These are phyloP conservation scores for Tubosaeta brunneosetosa DNA, from an alignment of 768 basidiomycete genomes.

Conservation along the genomic window DNA sequence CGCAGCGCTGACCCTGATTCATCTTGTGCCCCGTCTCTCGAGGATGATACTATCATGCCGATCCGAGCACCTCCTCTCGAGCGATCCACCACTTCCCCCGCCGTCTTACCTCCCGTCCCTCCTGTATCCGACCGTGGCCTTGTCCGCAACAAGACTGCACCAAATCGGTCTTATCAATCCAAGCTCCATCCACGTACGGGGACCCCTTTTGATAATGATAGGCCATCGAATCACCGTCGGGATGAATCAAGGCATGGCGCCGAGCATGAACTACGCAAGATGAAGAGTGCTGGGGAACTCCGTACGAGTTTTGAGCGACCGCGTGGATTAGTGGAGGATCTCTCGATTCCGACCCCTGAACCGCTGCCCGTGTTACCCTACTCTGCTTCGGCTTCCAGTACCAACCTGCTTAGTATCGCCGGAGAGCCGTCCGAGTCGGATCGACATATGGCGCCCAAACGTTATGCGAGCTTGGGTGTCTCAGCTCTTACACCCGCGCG, in stretches of 20 bases:
- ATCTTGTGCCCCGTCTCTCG: slow-evolving; percentile 32
- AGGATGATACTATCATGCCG: slow-evolving; percentile 72
- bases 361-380: slow-evolving; percentile 47
- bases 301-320: slow-evolving; percentile 37
- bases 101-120: slow-evolving; percentile 25
- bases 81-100: slow-evolving; percentile 49
- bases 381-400: slow-evolving; percentile 62
- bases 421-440: slow-evolving; percentile 32
- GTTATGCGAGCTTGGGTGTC: slow-evolving; percentile 67
- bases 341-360: slow-evolving; percentile 32
- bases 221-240: slow-evolving; percentile 15
- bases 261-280: slow-evolving; percentile 67
- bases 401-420: slow-evolving; percentile 49
- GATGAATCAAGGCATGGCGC: slow-evolving; percentile 41
- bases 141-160: slow-evolving; percentile 69
- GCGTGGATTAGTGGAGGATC: slow-evolving; percentile 21
- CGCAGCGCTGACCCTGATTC: slow-evolving; percentile 36
- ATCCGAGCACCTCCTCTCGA: slow-evolving; percentile 51
- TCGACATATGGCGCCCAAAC: slow-evolving; percentile 40
- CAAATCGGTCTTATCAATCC: slow-evolving; percentile 49
- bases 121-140: slow-evolving; percentile 41
- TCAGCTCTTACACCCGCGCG: slow-evolving; percentile 34
- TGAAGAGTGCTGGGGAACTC: slow-evolving; percentile 86
- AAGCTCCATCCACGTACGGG: slow-evolving; percentile 38
- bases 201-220: slow-evolving; percentile 22